Evolutionary conservation across 257 asterid species (phyloP).

Genomic region (Solanum rostratum): DNA sequence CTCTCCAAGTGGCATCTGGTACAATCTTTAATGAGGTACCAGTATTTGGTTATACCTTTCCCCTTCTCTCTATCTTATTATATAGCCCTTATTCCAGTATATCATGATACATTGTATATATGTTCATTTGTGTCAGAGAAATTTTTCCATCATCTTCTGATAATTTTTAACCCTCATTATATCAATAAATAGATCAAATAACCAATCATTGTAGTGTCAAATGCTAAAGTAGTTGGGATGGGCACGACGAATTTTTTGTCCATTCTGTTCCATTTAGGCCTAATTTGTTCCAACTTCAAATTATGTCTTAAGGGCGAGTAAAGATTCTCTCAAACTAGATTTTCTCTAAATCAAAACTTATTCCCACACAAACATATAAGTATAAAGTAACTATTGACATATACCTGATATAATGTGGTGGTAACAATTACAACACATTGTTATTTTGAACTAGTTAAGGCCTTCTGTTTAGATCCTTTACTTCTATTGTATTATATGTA

Average conservation of each 20-base stretch:
- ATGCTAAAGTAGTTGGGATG: background rate
- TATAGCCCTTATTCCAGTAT: background rate
- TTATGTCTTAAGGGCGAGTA: background rate
- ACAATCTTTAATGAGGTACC: conserved; percentile 88
- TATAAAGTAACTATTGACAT: background rate
- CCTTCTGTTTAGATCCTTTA: background rate
- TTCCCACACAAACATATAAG: background rate
- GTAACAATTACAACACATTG: background rate
- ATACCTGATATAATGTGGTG: background rate
- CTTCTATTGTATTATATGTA: background rate
- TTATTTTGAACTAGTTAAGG: background rate
- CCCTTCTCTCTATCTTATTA: background rate
- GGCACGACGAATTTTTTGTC: background rate
- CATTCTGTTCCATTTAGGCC: background rate
- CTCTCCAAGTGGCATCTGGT: conserved; percentile 81
- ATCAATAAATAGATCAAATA: background rate
- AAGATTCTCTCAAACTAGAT: background rate
- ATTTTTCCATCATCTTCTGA: background rate
- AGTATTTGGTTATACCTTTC: background rate
- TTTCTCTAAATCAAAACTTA: background rate
- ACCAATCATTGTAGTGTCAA: background rate
- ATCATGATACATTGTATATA: background rate
- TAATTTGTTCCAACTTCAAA: background rate
- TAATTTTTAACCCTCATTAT: background rate
- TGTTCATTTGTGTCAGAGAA: background rate